These are phyloP conservation scores for Allium sativum DNA, from an alignment of 106 monocot species.

Conservation along the genomic window DNA sequence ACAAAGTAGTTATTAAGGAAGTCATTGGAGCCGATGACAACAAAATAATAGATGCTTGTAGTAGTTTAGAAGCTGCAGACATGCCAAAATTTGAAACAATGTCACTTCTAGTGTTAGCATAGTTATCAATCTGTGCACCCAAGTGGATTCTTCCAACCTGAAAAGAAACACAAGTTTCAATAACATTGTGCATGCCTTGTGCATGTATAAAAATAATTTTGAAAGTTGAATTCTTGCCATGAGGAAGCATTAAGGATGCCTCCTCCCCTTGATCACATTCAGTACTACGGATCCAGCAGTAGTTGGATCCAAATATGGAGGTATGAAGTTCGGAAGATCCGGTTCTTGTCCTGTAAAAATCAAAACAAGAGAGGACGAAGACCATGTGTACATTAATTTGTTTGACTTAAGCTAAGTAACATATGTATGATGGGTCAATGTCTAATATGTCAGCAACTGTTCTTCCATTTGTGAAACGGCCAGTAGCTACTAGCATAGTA, in stretches of 20 bases:
- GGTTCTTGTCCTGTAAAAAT: conserved; percentile 25
- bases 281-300: conserved; percentile 23
- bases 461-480: conserved; percentile 51
- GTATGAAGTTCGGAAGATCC: conserved; percentile 15
- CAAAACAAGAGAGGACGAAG: not conserved
- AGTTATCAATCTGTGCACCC: conserved; percentile 49
- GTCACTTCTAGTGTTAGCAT: conserved; percentile 32
- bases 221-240: conserved; percentile 28
- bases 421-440: not conserved
- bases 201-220: not conserved
- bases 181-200: not conserved
- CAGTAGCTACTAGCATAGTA: conserved; percentile 23
- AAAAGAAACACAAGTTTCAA: not conserved
- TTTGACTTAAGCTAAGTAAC: not conserved
- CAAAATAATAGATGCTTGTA: conserved; percentile 37
- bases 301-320: conserved; percentile 43
- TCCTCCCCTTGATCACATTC: conserved; percentile 44
- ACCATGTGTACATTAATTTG: not conserved
- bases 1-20: conserved; percentile 70
- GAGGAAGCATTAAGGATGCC: conserved; percentile 45
- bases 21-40: conserved; percentile 58
- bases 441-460: conserved; percentile 52
- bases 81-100: conserved; percentile 29
- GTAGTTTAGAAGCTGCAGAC: conserved; percentile 10
- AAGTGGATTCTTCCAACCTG: conserved; percentile 36